Evolutionary conservation across 177 flowering plant genomes (phyloP), one percentile per base, ranked within the genome.

Genomic region (Vitis hybrid): DNA sequence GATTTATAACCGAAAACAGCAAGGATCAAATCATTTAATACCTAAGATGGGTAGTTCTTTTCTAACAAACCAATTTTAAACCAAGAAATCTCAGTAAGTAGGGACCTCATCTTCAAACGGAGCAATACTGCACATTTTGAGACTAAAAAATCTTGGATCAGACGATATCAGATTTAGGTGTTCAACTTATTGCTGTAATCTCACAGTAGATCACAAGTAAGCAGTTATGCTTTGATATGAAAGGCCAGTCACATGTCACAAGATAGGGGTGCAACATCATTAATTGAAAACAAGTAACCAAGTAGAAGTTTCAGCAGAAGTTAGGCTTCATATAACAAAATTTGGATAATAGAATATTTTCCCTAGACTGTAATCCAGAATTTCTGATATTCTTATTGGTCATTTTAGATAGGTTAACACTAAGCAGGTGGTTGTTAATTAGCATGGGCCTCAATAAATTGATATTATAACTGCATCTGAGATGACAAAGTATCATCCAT

Each of bases 361-460:
- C 51, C 31, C 63, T 58, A 11, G 17, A 13, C 15, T n/a, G 2
- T 24, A 47, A 61, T 63, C 62, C 75, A 64, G 47, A 77, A 68
- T 63, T 68, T 71, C 66, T 33, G 28, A 57, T 28, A 20, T 64
- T 68, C 68, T 71, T 61, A 17, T 62, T 49, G 68, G 69, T 64
- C 44, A 38, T 73, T 19, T 54, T n/a, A 66, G 74, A 63, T 49
- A 64, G 18, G 71, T 67, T 52, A 73, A 71, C 73, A 78, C 71
- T 52, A 56, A 11, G 19, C 15, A 71, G 71, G 73, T 67, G 31
- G n/a, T 57, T 58, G 53, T 20, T 33, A 49, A 70, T 65, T 70
- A 71, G 62, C 28, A 68, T 28, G 73, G 70, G 73, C 71, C 77
- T 71, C 76, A 61, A 72, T 44, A 33, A 74, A 68, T 28, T 33